A percentile compares a stretch with the other conserved stretches of the same genome.
These are phyloP conservation scores for Globisporangium solare DNA, from an alignment of 352 stramenopile species.

Conservation along the genomic window DNA sequence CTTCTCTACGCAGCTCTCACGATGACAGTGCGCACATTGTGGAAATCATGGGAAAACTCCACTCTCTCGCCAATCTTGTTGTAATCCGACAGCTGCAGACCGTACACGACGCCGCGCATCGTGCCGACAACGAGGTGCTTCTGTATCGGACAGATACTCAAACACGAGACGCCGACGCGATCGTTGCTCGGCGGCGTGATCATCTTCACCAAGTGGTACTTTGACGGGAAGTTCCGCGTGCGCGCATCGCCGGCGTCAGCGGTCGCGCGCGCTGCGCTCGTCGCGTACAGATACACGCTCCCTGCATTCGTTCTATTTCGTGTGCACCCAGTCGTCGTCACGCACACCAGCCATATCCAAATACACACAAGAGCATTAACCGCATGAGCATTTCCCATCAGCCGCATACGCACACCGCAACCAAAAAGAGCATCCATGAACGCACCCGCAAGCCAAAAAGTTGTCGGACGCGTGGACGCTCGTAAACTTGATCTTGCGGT, in stretches of 20 bases:
- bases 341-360: not conserved
- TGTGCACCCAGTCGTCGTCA: too few species aligned
- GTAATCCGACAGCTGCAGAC: constrained; percentile 75
- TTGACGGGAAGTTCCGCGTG: constrained; percentile 33
- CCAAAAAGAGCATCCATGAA: not conserved
- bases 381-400: not conserved
- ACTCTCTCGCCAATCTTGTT: constrained; percentile 86
- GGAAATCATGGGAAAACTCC: constrained; percentile 86
- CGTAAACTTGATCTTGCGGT: constrained; percentile 66
- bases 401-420: constrained; percentile 1
- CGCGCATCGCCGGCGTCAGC: constrained; percentile 16
- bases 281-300: constrained; percentile 80
- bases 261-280: constrained; percentile 32
- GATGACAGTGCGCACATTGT: constrained; percentile 29
- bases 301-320: constrained; percentile 58
- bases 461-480: constrained; percentile 84
- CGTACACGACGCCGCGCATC: constrained; percentile 75
- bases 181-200: constrained; percentile 72
- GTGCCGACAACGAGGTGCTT: constrained; percentile 80
- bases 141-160: constrained; percentile 78
- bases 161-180: constrained; percentile 61
- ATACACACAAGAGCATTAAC: not conserved
- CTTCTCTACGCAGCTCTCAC: not conserved
- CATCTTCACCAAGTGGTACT: constrained; percentile 87
- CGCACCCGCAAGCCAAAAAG: constrained; percentile 72